A percentile compares a stretch with the other conserved stretches of the same genome.
phyloP scores from a whole-genome alignment of 805 yeast species.

The Torulaspora franciscae region DNA sequence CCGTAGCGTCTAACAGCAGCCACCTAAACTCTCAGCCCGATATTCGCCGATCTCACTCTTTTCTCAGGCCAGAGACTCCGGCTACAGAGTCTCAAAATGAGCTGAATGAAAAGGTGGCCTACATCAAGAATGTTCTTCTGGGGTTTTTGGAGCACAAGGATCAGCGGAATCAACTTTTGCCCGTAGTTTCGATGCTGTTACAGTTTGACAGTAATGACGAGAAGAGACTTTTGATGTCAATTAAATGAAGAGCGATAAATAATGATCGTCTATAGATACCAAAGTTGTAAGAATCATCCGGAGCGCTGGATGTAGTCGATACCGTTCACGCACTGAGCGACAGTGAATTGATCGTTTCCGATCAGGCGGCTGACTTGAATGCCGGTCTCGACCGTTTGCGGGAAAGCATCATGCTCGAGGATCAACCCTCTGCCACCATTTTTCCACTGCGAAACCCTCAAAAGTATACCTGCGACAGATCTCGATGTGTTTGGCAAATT shows the following conservation, averaged over 20 bases:
- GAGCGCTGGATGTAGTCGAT: conserved; percentile 49
- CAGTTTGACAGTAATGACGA: conserved; percentile 69
- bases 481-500: conserved; percentile 10
- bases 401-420: conserved; percentile 78
- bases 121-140: conserved; percentile 80
- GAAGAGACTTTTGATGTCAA: conserved; percentile 57
- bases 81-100: conserved; percentile 20
- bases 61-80: conserved; percentile 5
- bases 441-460: conserved; percentile 55
- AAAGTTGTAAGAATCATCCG: conserved; percentile 2
- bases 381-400: conserved; percentile 64
- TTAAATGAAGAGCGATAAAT: conserved; percentile 21
- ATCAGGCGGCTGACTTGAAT: conserved; percentile 52
- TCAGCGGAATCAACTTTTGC: conserved; percentile 79
- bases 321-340: conserved; percentile 72
- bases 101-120: conserved; percentile 55
- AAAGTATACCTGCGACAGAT: conserved; percentile 41
- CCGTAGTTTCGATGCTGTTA: conserved; percentile 75
- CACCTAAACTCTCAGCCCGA: conserved; percentile 11
- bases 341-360: conserved; percentile 62
- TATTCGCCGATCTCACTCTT: conserved; percentile 22
- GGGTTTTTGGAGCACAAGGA: conserved; percentile 91
- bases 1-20: conserved; percentile 30
- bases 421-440: conserved; percentile 54
- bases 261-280: neutral